Percentiles rank a stretch among this genome's conserved stretches.
Conservation (phyloP, 202 grass and related monocot species). For the Eragrostis tef region DNA sequence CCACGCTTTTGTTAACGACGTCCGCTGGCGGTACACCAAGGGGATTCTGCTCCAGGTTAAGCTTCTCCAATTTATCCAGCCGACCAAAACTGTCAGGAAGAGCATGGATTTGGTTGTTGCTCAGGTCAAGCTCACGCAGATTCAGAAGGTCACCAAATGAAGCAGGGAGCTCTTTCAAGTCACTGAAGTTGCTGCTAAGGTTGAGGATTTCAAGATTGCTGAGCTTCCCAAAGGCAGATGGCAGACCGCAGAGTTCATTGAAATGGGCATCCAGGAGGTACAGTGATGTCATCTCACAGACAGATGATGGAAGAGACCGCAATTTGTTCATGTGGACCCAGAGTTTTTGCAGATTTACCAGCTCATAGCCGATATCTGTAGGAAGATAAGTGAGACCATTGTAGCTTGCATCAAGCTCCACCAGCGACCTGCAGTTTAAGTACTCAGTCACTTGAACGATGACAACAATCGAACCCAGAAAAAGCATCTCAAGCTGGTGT, state of each 20-base stretch:
- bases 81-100: conserved; percentile 81
- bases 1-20: conserved; percentile 61
- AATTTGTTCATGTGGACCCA: conserved; percentile 85
- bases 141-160: conserved; percentile 84
- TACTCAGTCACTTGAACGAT: not conserved
- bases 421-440: conserved; percentile 56
- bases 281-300: conserved; percentile 77
- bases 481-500: not conserved
- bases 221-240: conserved; percentile 73
- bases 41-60: conserved; percentile 89
- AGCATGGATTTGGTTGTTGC: conserved; percentile 92
- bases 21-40: conserved; percentile 63
- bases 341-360: conserved; percentile 72
- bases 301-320: conserved; percentile 75
- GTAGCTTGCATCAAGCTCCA: conserved; percentile 88
- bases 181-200: conserved; percentile 88
- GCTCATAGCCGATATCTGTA: conserved; percentile 84
- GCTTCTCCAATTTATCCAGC: conserved; percentile 75
- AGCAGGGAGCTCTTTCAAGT: conserved; percentile 80
- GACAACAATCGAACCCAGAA: not conserved
- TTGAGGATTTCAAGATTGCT: conserved; percentile 73
- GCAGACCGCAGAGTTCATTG: conserved; percentile 78
- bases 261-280: conserved; percentile 87
- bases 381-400: conserved; percentile 82
- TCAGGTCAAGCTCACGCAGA: conserved; percentile 80